Evolutionary conservation across 352 stramenopile species (phyloP), one percentile per base, ranked within the genome.

Genomic region (Pythium sukuiense): DNA sequence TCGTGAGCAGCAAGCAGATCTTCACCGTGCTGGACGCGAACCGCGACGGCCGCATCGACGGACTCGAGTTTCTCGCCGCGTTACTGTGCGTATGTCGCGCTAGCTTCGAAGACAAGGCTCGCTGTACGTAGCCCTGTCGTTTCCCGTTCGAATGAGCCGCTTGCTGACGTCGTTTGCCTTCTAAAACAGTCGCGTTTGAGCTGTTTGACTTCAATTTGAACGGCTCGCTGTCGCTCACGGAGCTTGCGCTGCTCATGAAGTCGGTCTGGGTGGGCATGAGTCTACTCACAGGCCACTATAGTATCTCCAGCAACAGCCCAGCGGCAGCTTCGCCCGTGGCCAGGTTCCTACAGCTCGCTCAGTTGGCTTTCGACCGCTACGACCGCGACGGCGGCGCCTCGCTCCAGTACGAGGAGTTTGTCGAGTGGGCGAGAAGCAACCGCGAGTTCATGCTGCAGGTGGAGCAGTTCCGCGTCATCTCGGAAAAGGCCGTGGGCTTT

Each of bases 381-480:
- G 79, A 89, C 32, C 80, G 81, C 39, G 72, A 77, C 16, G 67
- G 57, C 1, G 68, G 78, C 20, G 71, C 74, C 1, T 71, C 76
- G 18, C 76, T 95, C 1, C 72, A 76, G 14, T 92, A 87, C 48
- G 85, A 93, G 39, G 87, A 90, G 48, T 94, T 96, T 54, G 85
- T 96, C 58, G 72, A 82, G 7, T 93, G 87, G 85, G 83, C 87
- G 2, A 73, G 87, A n/a, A 92, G 80, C 59, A 92, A 94, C 41
- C 85, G 86, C 2, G 85, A 83, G 41, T 94, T 96, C 43, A 94
- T 96, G 85, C 70, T 94, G 12, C 83, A 93, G 63, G 80, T 93
- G 6, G 87, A 96, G 46, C 78, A 82, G 13, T 93, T 94, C 39
- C 82, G 83, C 0, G 65, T 88, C 1, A 83, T 95, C 32, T 81